Percentiles rank a stretch among this genome's conserved stretches.
These are phyloP conservation scores for Tolypocladium nubicola DNA, from an alignment of 2,329 filamentous ascomycete genomes.

Conservation along the genomic window DNA sequence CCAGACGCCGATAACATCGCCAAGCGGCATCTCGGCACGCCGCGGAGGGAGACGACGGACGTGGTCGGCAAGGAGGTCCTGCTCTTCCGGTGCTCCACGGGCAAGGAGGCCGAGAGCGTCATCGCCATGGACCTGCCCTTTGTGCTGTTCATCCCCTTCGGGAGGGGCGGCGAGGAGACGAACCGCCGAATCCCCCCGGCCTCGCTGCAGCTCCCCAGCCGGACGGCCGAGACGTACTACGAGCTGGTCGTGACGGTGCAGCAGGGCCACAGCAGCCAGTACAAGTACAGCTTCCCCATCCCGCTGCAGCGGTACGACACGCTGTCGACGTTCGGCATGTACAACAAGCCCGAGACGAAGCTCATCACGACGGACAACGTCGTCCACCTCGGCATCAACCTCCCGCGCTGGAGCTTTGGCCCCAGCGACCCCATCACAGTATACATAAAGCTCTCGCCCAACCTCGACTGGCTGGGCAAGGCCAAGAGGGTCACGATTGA, in stretches of 20 bases:
- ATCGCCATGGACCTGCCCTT: constrained; percentile 96
- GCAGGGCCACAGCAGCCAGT: constrained; percentile 76
- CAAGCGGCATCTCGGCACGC: constrained; percentile 82
- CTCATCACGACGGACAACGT: constrained; percentile 81
- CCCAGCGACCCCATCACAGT: constrained; percentile 91
- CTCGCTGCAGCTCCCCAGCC: constrained; percentile 77
- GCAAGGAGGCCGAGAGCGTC: constrained; percentile 77
- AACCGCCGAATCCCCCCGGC: constrained; percentile 86
- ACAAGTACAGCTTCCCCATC: constrained; percentile 84
- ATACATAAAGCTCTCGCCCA: constrained; percentile 88
- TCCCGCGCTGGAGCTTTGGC: constrained; percentile 94
- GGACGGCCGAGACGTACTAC: constrained; percentile 95
- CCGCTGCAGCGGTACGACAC: constrained; percentile 92
- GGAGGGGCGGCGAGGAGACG: constrained; percentile 79
- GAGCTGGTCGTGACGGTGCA: constrained; percentile 94
- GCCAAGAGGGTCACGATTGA: constrained; percentile 87
- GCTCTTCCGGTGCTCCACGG: constrained; percentile 74
- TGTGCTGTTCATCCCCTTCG: constrained; percentile 93
- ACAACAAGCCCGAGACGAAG: constrained; percentile 87
- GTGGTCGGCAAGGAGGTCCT: constrained; percentile 94
- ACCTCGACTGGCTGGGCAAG: constrained; percentile 83
- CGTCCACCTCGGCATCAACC: constrained; percentile 80
- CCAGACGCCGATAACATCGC: constrained; percentile 89
- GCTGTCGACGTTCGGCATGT: constrained; percentile 97
- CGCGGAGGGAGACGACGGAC: constrained; percentile 82